Evolutionary conservation across 1,139 yeast genomes (phyloP), one percentile per base, ranked within the genome.

Genomic region (Debaryomycetaceae sp.): DNA sequence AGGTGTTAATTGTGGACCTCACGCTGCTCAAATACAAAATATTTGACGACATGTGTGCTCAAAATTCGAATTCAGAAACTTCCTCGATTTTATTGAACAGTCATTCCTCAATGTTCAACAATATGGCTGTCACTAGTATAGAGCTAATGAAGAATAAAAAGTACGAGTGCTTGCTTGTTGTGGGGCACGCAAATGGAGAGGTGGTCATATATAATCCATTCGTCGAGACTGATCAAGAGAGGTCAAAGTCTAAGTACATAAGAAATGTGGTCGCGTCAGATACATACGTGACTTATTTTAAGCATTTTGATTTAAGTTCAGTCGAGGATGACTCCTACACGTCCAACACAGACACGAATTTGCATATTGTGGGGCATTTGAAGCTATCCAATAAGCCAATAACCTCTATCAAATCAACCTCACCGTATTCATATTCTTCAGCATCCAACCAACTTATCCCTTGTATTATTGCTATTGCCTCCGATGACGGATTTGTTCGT

Each of bases 401-500:
- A 34, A 65, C 70, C 0, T 50, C 64, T 17, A 58, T 66, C 8
- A 49, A 59, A 1, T 59, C 68, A 2, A 66, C 71, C 0, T 46
- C 63, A 13, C 51, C 62, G 1, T 47, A 57, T 31, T 43, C 43
- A 11, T 14, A 36, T 3, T n/a, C 39, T 4, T 38, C 37, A 5
- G 9, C 43, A 6, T 17, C 44, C 8, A 45, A 34, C 9, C 41
- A 36, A 79, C 65, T 71, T 39, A 60, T 55, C 34, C 86, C 87
- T 20, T 79, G 82, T 52, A 53, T 76, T 22, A 49, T 70, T 6
- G 81, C 85, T 0, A 60, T 85, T 36, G 81, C 86, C 0, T 69
- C 83, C 6, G 85, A 80, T 51, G 91, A 85, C 58, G 95, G 93
- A 1, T 76, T 78, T 50, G 66, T 84, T 13, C 66, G 86, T 40